Conservation (phyloP, 371 early-diverging fungal species). For the Cladochytrium tenue region DNA sequence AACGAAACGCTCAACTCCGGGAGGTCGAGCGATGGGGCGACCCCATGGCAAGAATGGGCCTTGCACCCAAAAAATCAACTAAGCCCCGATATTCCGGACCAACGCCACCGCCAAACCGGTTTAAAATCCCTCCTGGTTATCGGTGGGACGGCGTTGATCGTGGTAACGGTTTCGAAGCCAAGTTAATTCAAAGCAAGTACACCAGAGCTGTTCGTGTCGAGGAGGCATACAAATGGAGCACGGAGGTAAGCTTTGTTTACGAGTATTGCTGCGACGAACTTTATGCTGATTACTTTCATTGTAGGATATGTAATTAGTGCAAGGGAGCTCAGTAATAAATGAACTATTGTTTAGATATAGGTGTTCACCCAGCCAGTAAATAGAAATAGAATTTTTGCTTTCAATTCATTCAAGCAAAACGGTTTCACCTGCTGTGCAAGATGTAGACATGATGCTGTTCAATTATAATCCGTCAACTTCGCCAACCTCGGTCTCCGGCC, state of each 20-base stretch:
- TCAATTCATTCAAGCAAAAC: no score
- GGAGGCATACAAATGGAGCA: slow-evolving; percentile 50
- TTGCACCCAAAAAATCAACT: slow-evolving; percentile 18
- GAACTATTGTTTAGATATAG: no score
- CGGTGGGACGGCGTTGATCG: slow-evolving; percentile 93
- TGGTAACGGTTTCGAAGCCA: slow-evolving; percentile 80
- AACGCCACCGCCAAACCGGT: slow-evolving; percentile 76
- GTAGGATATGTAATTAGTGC: no score
- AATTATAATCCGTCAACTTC: no score
- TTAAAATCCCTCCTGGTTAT: slow-evolving; percentile 80
- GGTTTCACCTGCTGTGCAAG: no score
- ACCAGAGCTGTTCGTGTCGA: slow-evolving; percentile 14
- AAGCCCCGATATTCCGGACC: slow-evolving; percentile 37
- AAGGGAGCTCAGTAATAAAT: no score
- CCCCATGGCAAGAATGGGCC: slow-evolving; percentile 49
- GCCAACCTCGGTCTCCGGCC: no score
- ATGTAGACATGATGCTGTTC: no score
- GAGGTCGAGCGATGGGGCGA: slow-evolving; percentile 52
- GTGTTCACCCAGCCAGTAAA: no score
- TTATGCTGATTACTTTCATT: no score
- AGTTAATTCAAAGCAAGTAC: slow-evolving; percentile 37
- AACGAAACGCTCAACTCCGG: slow-evolving; percentile 41
- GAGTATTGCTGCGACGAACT: no score
- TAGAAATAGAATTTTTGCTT: no score
- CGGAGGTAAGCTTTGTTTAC: slow-evolving; percentile 28